phyloP scores from a whole-genome alignment of 2,329 filamentous ascomycete genomes.

The Phialophora chinensis region DNA sequence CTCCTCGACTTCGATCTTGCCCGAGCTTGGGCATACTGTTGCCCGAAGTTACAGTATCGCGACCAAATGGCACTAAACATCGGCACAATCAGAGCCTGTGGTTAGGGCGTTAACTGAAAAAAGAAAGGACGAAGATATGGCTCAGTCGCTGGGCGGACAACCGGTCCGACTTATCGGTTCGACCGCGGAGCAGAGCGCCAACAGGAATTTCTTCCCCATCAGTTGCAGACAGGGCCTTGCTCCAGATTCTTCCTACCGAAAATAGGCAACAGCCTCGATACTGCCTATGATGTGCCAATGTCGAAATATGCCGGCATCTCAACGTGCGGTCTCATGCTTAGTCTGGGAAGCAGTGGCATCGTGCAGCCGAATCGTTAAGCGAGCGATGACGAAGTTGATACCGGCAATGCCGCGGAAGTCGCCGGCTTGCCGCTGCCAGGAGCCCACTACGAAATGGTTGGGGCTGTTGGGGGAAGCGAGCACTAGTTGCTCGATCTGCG shows the following conservation, averaged over 20 bases:
- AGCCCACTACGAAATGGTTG: not conserved
- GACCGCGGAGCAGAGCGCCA: not conserved
- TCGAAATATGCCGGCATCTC: not conserved
- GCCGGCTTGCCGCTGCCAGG: not conserved
- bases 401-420: not conserved
- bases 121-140: not conserved
- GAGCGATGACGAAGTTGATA: not conserved
- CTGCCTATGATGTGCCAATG: not conserved
- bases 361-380: not conserved
- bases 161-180: not conserved
- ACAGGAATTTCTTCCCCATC: not conserved
- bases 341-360: not conserved
- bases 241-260: not conserved
- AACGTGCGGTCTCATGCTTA: not conserved
- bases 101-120: not conserved
- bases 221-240: not conserved
- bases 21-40: not conserved
- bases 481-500: constrained; percentile 5
- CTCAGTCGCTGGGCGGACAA: not conserved
- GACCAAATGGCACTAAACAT: not conserved
- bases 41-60: too few species aligned
- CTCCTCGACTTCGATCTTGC: too few species aligned
- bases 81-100: not conserved
- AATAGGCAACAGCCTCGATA: not conserved
- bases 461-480: not conserved